Percentiles rank a stretch among this genome's conserved stretches.
phyloP scores from a whole-genome alignment of 75 land plant genomes.

The Pinus taeda region DNA sequence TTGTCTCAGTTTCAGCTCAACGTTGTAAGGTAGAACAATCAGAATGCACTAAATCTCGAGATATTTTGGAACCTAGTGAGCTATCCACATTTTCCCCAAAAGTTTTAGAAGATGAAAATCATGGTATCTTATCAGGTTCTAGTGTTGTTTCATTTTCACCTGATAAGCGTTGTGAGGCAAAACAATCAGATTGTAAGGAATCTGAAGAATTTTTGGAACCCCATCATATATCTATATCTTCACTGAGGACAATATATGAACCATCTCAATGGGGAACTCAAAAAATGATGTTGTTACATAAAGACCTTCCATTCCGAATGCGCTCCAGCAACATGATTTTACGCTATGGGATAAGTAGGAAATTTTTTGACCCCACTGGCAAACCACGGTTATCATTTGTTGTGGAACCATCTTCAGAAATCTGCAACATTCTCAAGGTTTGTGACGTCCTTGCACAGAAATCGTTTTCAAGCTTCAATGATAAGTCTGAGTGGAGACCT shows the following conservation, averaged over 20 bases:
- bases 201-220: constrained; percentile 33
- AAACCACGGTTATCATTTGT: constrained; percentile 55
- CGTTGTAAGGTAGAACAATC: no score
- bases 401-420: constrained; percentile 37
- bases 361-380: constrained; percentile 45
- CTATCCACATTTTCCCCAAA: constrained; percentile 12
- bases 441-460: constrained; percentile 39
- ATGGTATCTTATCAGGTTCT: no score
- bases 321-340: constrained; percentile 27
- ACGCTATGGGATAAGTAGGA: constrained; percentile 52
- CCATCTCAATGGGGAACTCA: constrained; percentile 25
- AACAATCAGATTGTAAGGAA: background rate
- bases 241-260: constrained; percentile 23
- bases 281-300: constrained; percentile 30
- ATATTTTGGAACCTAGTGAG: constrained; percentile 16
- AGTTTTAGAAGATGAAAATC: no score
- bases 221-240: constrained; percentile 27
- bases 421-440: constrained; percentile 40
- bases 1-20: background rate
- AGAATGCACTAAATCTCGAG: constrained; percentile 1
- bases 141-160: no score
- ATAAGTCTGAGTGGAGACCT: constrained; percentile 63
- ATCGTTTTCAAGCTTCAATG: constrained; percentile 26
- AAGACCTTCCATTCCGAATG: constrained; percentile 33
- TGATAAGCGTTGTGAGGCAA: no score